Conservation (phyloP, 2,329 filamentous ascomycete genomes). For the Leptographium lundbergii region DNA sequence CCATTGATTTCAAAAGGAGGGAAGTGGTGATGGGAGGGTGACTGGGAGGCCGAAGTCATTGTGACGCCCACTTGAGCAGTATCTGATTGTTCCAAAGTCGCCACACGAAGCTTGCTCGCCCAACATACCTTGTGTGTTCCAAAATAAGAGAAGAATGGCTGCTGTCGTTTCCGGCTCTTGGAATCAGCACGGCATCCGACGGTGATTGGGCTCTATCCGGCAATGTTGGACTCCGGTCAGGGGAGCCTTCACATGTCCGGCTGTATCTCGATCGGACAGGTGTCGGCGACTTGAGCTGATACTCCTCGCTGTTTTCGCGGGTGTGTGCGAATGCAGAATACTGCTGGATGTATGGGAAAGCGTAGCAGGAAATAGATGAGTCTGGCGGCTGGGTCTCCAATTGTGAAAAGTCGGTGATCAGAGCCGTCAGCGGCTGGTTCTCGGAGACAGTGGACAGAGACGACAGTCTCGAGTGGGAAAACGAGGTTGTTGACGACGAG, state of each 20-base stretch:
- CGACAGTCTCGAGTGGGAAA: slow-evolving; percentile 38
- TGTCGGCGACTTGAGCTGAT: slow-evolving; percentile 13
- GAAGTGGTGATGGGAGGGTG: not conserved
- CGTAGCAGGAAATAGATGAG: not conserved
- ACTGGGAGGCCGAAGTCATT: not conserved
- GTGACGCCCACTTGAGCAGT: not conserved
- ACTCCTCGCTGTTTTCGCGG: not conserved
- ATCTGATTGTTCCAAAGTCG: not conserved
- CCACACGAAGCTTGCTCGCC: not conserved
- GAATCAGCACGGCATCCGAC: slow-evolving; percentile 11
- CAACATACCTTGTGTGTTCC: not conserved
- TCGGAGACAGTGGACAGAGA: slow-evolving; percentile 39
- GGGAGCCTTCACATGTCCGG: slow-evolving; percentile 2
- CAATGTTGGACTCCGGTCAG: slow-evolving; percentile 3
- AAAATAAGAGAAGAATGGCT: not conserved
- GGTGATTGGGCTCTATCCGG: slow-evolving; percentile 8
- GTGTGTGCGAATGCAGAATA: slow-evolving; percentile 6
- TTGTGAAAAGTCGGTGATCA: slow-evolving; percentile 23
- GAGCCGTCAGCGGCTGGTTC: slow-evolving; percentile 21
- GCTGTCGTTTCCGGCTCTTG: not conserved
- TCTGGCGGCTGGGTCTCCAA: slow-evolving; percentile 17
- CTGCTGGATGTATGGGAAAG: not conserved
- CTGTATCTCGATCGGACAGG: slow-evolving; percentile 9
- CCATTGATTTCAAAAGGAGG: not conserved
- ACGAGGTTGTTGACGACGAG: slow-evolving; percentile 29